A percentile compares a stretch with the other conserved stretches of the same genome.
phyloP scores from a whole-genome alignment of 1,139 yeast species.

The Suzukiozyma palmioleophila region DNA sequence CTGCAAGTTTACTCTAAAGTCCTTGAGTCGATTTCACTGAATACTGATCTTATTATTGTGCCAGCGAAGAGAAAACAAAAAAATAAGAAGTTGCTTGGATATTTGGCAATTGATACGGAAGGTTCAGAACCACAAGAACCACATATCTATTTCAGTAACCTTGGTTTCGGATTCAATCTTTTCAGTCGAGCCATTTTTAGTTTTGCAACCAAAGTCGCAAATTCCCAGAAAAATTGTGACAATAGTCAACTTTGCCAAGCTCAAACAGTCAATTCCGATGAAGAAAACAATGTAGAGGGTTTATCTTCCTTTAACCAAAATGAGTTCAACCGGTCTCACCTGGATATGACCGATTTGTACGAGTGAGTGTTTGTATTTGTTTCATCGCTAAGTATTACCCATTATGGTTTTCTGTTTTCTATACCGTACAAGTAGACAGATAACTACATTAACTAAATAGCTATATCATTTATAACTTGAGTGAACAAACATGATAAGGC shows the following conservation, averaged over 20 bases:
- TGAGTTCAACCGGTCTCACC: no score
- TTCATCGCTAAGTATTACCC: background rate
- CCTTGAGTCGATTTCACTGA: constrained; percentile 11
- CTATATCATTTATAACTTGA: background rate
- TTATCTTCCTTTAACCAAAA: no score
- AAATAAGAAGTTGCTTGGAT: constrained; percentile 12
- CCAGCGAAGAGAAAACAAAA: constrained; percentile 8
- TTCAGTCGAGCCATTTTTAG: constrained; percentile 14
- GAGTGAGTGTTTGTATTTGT: background rate
- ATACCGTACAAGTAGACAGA: no score
- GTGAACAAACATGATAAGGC: constrained; percentile 1
- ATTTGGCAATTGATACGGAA: constrained; percentile 9
- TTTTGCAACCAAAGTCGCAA: constrained; percentile 8
- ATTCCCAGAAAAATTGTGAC: background rate
- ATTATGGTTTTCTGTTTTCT: background rate
- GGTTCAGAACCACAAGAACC: constrained; percentile 5
- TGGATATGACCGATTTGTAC: background rate
- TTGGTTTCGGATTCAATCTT: constrained; percentile 17
- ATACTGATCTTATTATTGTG: constrained; percentile 14
- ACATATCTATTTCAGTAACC: constrained; percentile 11
- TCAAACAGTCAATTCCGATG: background rate
- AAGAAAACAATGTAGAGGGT: no score
- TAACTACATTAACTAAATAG: no score
- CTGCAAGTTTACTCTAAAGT: constrained; percentile 7
- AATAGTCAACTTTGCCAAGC: background rate